phyloP scores from a whole-genome alignment of 2,329 filamentous ascomycete species.

The Aspergillus awamori region DNA sequence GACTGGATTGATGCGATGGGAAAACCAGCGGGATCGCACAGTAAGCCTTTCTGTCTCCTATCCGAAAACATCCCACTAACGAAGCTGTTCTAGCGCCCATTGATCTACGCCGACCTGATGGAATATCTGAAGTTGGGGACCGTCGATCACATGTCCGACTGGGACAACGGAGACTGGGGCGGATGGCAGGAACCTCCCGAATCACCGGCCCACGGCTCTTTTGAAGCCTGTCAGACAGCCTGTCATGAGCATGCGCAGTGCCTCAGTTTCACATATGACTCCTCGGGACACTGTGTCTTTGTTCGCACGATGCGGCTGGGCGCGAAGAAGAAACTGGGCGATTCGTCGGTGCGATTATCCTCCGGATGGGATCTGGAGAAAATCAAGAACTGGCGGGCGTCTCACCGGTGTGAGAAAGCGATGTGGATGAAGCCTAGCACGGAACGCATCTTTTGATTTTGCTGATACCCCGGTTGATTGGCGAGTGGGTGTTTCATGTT shows the following conservation, averaged over 20 bases:
- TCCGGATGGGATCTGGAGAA: conserved; percentile 35
- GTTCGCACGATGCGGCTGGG: conserved; percentile 30
- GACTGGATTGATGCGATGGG: conserved; percentile 53
- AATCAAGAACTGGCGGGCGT: conserved; percentile 25
- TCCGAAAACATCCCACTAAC: neutral
- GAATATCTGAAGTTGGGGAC: conserved; percentile 32
- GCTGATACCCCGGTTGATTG: neutral
- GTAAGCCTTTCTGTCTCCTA: conserved; percentile 18
- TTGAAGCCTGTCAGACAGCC: conserved; percentile 31
- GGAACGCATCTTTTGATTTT: conserved; percentile 12
- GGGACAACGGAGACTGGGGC: conserved; percentile 42
- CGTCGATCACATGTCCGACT: conserved; percentile 28
- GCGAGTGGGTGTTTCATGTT: neutral
- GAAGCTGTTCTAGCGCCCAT: conserved; percentile 1
- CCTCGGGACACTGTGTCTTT: conserved; percentile 27
- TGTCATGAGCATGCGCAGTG: conserved; percentile 30
- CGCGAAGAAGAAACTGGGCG: conserved; percentile 15
- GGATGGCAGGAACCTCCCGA: conserved; percentile 32
- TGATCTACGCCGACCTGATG: conserved; percentile 32
- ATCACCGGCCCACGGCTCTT: conserved; percentile 31
- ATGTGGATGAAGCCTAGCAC: conserved; percentile 17
- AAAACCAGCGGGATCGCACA: conserved; percentile 24
- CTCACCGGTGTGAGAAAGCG: conserved; percentile 22
- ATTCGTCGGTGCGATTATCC: conserved; percentile 15
- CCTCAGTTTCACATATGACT: conserved; percentile 31